Conservation (phyloP, 495 filamentous ascomycete genomes). For the Hypoxylon perforatum region DNA sequence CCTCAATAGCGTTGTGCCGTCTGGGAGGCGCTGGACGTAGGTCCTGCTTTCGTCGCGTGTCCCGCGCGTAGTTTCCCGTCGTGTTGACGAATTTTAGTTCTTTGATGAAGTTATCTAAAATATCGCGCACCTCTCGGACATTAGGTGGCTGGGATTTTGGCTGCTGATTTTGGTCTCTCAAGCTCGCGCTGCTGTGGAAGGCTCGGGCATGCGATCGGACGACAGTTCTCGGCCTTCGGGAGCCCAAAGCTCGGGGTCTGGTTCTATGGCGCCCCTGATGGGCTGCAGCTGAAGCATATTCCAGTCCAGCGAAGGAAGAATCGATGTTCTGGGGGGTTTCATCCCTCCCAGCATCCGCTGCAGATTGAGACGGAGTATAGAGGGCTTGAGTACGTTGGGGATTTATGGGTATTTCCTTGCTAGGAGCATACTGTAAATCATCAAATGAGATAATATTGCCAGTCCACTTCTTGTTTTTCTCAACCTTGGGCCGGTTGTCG, state of each 20-base stretch:
- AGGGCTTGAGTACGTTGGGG: neutral
- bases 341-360: neutral
- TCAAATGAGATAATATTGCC: constrained; percentile 45
- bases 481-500: constrained; percentile 34
- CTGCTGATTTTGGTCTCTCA: neutral
- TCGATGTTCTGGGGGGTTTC: neutral
- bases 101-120: constrained; percentile 36
- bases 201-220: constrained; percentile 2
- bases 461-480: constrained; percentile 36
- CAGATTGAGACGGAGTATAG: neutral
- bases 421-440: constrained; percentile 34
- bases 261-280: neutral
- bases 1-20: constrained; percentile 3
- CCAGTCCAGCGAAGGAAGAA: constrained; percentile 19
- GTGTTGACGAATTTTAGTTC: constrained; percentile 19
- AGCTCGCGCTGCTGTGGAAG: constrained; percentile 29
- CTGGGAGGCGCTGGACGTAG: neutral
- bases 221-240: neutral
- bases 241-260: neutral
- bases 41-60: constrained; percentile 23
- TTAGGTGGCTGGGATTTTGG: neutral
- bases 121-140: constrained; percentile 5
- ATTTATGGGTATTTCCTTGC: neutral
- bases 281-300: constrained; percentile 5
- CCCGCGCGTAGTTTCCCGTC: constrained; percentile 14